Percentiles rank a stretch among this genome's conserved stretches.
These are phyloP conservation scores for Rhododendron simsii DNA, from an alignment of 148 eudicot species.

Conservation along the genomic window DNA sequence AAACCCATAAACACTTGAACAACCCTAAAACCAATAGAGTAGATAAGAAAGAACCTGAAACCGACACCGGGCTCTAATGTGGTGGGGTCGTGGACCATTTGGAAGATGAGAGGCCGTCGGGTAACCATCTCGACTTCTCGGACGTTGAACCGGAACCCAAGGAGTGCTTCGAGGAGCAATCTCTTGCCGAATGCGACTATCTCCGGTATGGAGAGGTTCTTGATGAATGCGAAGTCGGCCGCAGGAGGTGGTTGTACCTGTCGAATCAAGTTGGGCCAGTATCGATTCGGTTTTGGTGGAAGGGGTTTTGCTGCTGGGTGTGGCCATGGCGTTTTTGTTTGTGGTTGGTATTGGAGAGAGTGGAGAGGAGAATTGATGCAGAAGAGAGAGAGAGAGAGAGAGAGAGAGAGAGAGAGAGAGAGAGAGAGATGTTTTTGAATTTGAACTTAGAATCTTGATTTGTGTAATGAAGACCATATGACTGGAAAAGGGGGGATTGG, in stretches of 20 bases:
- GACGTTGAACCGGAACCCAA: constrained; percentile 91
- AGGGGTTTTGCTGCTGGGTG: constrained; percentile 54
- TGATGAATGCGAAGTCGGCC: constrained; percentile 90
- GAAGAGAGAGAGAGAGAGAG: neutral
- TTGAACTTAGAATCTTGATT: constrained; percentile 27
- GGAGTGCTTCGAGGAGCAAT: constrained; percentile 88
- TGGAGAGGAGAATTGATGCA: neutral
- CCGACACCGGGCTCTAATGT: constrained; percentile 77
- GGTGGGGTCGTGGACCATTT: constrained; percentile 85
- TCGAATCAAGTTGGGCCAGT: constrained; percentile 42
- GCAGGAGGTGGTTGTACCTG: constrained; percentile 91
- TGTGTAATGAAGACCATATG: neutral
- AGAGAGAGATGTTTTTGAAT: constrained; percentile 5
- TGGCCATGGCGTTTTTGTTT: constrained; percentile 21
- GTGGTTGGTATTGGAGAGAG: constrained; percentile 31
- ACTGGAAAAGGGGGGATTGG: too few species aligned
- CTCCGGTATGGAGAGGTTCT: constrained; percentile 94
- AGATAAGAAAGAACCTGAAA: constrained; percentile 55
- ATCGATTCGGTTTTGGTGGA: constrained; percentile 16
- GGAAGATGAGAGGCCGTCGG: constrained; percentile 79
- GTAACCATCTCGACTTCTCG: constrained; percentile 99
- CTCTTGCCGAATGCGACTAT: constrained; percentile 83
- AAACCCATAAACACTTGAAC: neutral
- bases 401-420: neutral
- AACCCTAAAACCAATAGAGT: neutral